Conservation (phyloP, 108 stramenopile genomes). For the Skeletonema potamos region DNA sequence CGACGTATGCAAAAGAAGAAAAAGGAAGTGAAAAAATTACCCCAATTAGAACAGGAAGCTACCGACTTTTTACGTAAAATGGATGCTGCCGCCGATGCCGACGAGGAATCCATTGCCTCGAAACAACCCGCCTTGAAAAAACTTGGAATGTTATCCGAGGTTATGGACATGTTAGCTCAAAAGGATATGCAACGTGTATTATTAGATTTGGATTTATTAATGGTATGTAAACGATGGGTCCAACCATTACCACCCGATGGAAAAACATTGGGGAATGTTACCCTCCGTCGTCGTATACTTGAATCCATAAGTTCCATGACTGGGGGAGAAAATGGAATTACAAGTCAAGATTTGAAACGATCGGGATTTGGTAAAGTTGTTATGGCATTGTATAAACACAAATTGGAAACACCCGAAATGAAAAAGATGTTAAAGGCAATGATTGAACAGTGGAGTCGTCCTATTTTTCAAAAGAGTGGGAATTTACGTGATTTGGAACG, state of each 20-base stretch:
- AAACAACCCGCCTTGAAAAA: slow-evolving; percentile 73
- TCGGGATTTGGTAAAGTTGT: slow-evolving; percentile 83
- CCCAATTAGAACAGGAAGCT: slow-evolving; percentile 75
- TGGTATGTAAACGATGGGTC: slow-evolving; percentile 74
- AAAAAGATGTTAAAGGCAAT: slow-evolving; percentile 62
- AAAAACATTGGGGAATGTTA: slow-evolving; percentile 82
- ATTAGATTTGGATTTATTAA: slow-evolving; percentile 77
- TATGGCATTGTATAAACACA: slow-evolving; percentile 85
- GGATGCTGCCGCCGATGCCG: slow-evolving; percentile 78
- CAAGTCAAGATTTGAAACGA: slow-evolving; percentile 66
- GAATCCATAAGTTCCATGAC: slow-evolving; percentile 66
- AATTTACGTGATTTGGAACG: slow-evolving; percentile 84
- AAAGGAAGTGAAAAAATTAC: slow-evolving; percentile 58
- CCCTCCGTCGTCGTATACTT: slow-evolving; percentile 73
- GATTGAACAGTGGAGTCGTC: slow-evolving; percentile 92
- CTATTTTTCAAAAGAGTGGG: slow-evolving; percentile 90
- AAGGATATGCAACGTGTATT: slow-evolving; percentile 70
- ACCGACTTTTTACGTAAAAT: slow-evolving; percentile 71
- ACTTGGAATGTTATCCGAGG: slow-evolving; percentile 68
- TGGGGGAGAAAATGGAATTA: slow-evolving; percentile 80
- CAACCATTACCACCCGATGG: slow-evolving; percentile 71
- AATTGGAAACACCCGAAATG: slow-evolving; percentile 81
- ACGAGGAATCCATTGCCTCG: slow-evolving; percentile 61
- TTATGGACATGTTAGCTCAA: slow-evolving; percentile 62
- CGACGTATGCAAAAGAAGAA: slow-evolving; percentile 82